Evolutionary conservation across 2,329 filamentous ascomycete species (phyloP).

Genomic region (Trichoderma breve): DNA sequence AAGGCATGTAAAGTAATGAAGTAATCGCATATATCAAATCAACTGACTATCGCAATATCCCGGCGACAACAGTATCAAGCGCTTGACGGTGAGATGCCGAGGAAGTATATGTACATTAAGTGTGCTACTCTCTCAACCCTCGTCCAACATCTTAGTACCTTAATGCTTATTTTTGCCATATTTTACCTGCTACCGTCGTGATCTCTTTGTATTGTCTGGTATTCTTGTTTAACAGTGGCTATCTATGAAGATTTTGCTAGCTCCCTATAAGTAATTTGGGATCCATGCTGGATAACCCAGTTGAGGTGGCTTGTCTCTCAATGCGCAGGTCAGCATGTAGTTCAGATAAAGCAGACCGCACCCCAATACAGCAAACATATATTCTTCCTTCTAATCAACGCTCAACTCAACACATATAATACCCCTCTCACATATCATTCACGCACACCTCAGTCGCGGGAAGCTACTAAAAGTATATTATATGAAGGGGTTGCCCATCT

Average conservation of each 20-base stretch:
- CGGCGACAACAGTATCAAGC: background rate
- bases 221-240: background rate
- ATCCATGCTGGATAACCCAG: background rate
- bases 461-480: conserved; percentile 61
- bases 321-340: background rate
- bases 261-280: background rate
- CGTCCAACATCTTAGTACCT: background rate
- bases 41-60: background rate
- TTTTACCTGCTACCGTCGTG: background rate
- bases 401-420: conserved; percentile 53
- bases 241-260: background rate
- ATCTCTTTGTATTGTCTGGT: background rate
- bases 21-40: background rate
- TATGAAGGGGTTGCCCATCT: conserved; percentile 53
- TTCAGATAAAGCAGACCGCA: background rate
- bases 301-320: background rate
- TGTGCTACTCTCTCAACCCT: background rate
- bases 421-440: conserved; percentile 60
- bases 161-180: background rate
- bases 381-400: background rate
- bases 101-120: background rate
- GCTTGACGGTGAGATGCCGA: background rate
- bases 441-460: conserved; percentile 61
- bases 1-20: background rate
- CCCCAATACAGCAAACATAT: background rate